Evolutionary conservation across 1,284 basidiomycete genomes (phyloP), one percentile per base, ranked within the genome.

Genomic region (Tilletiaria anomala): DNA sequence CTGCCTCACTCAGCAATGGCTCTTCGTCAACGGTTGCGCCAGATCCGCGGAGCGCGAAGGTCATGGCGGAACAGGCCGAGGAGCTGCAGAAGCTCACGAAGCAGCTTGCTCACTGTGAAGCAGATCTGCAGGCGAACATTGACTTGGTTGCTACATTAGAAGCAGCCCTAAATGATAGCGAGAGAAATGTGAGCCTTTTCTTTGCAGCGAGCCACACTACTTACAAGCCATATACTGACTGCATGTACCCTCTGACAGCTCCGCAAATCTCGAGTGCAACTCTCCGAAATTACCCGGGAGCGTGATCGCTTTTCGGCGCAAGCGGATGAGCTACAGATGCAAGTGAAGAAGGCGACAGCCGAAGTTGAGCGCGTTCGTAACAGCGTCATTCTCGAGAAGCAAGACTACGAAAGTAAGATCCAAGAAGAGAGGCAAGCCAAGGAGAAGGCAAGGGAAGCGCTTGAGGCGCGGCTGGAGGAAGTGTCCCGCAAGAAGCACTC

Each of bases 81-180:
- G 81, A 86, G 44, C 50, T 91, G 71, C 82, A 83, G 70, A 87
- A 81, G 23, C 75, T 93, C 43, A 85, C 86, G 69, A 86, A 88
- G 69, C 85, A 88, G 69, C 69, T 93, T 41, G 78, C 78, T 22
- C 85, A 89, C 66, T 88, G 85, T 63, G 85, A 91, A 69, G 78
- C 75, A 48, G 86, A 91, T 68, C 72, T 91, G 45, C 83, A 87
- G 57, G 80, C 83, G 39, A 86, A 89, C 64, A 86, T 87, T 74
- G 84, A 91, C 65, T 75, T 89, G 43, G 84, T 88, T 48, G 75
- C 53, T 16, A 58, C 56, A 24, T 47, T 59, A 18, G 56, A 62
- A 42, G 54, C 54, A 3, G 56, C 57, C 17, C 51, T 61, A 10
- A 59, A 58, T 44, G 56, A 61, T 44, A 51, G 45, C 40, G 57